These are phyloP conservation scores for Rubus parviflorus DNA, from an alignment of 306 rosid genomes.

Conservation along the genomic window DNA sequence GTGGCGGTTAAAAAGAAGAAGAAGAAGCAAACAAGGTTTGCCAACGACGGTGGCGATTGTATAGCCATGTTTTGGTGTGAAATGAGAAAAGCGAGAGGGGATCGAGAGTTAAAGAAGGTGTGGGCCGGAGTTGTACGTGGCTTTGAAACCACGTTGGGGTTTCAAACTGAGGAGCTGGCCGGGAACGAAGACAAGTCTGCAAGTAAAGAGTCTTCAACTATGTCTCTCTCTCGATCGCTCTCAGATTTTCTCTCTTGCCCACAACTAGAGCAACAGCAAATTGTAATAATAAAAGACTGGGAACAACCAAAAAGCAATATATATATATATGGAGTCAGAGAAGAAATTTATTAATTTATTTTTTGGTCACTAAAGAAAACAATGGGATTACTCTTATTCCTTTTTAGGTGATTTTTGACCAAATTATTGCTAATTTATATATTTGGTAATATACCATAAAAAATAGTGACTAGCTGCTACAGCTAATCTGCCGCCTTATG, in stretches of 20 bases:
- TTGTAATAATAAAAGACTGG: neutral
- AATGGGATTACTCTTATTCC: neutral
- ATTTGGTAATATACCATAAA: conserved; percentile 5
- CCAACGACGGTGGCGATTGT: neutral
- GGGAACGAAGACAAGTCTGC: neutral
- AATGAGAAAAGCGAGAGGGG: neutral
- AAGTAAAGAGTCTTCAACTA: conserved; percentile 32
- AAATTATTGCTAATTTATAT: neutral
- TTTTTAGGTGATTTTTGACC: neutral
- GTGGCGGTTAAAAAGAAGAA: conserved; percentile 16
- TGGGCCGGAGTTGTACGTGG: conserved; percentile 27
- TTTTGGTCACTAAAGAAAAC: neutral
- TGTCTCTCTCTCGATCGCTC: neutral
- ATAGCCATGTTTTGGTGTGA: conserved; percentile 13
- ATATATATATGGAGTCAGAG: neutral
- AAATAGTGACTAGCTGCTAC: neutral
- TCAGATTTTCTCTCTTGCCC: neutral
- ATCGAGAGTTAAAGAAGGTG: neutral
- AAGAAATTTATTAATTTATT: neutral
- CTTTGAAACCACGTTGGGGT: conserved; percentile 38
- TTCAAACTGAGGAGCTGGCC: conserved; percentile 9
- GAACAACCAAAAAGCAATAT: neutral
- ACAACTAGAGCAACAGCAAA: neutral
- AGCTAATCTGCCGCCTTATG: neutral
- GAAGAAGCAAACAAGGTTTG: neutral